phyloP scores from a whole-genome alignment of 495 filamentous ascomycete species.

The Penicillium odoratum region DNA sequence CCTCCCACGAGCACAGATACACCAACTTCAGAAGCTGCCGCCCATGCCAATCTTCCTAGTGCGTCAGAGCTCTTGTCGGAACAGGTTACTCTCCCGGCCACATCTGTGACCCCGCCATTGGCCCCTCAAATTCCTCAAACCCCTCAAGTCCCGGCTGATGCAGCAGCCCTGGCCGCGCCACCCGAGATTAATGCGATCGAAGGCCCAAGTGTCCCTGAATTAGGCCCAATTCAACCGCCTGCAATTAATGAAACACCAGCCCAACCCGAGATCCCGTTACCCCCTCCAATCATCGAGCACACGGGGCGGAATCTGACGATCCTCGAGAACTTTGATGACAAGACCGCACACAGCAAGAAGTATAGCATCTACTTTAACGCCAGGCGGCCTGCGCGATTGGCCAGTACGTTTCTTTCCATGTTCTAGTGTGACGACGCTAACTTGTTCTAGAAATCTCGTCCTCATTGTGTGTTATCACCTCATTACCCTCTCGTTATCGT shows the following conservation, averaged over 20 bases:
- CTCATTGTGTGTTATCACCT: constrained; percentile 75
- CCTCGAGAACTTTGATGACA: constrained; percentile 56
- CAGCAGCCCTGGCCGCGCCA: constrained; percentile 18
- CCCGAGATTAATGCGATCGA: constrained; percentile 20
- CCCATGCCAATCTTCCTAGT: constrained; percentile 9
- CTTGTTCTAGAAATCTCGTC: constrained; percentile 41
- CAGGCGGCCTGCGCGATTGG: constrained; percentile 48
- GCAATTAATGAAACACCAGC: constrained; percentile 10
- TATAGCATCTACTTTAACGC: constrained; percentile 54
- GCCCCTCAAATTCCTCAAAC: constrained; percentile 14
- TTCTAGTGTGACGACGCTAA: constrained; percentile 1
- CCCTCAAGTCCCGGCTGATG: constrained; percentile 15
- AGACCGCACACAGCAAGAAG: constrained; percentile 50
- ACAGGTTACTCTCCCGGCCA: constrained; percentile 6
- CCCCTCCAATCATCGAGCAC: constrained; percentile 48
- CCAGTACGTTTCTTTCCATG: constrained; percentile 41
- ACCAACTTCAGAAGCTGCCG: constrained; percentile 11
- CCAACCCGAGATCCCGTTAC: constrained; percentile 25
- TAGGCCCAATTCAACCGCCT: constrained; percentile 14
- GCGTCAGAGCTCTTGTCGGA: not conserved
- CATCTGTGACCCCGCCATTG: constrained; percentile 13
- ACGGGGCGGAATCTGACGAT: constrained; percentile 53
- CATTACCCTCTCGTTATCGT: constrained; percentile 71
- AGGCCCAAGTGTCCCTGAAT: constrained; percentile 1
- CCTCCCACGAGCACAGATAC: constrained; percentile 6